Percentiles rank a stretch among this genome's conserved stretches.
phyloP scores from a whole-genome alignment of 2,329 filamentous ascomycete genomes.

The Dryadomyces quercus-mongolicae region DNA sequence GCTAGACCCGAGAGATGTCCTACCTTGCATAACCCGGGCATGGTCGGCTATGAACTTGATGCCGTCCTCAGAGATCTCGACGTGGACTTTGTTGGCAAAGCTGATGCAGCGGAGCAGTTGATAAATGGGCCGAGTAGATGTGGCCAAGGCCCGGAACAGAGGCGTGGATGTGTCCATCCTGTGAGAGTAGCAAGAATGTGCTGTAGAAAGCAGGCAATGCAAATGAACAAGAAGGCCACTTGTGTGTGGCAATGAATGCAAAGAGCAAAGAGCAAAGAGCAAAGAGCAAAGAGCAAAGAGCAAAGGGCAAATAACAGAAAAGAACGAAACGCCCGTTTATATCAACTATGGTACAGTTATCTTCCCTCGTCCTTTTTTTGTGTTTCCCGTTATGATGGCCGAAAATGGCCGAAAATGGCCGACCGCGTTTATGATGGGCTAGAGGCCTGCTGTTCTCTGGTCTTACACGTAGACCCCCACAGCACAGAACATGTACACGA shows the following conservation, averaged over 20 bases:
- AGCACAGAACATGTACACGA: conserved; percentile 97
- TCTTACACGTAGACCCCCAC: conserved; percentile 95
- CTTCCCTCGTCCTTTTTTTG: conserved; percentile 1
- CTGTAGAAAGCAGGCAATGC: too few relatives aligned
- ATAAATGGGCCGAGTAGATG: conserved; percentile 64
- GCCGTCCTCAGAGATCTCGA: conserved; percentile 73
- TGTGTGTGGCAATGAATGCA: too few relatives aligned
- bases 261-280: background rate
- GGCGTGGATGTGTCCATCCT: conserved; percentile 22
- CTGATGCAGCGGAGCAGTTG: conserved; percentile 47
- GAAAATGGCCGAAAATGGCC: too few relatives aligned
- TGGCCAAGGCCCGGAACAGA: conserved; percentile 64
- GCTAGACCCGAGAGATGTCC: background rate
- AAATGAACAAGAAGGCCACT: too few relatives aligned
- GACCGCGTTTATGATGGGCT: too few relatives aligned
- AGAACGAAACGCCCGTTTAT: conserved; percentile 4
- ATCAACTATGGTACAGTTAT: conserved; percentile 28
- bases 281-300: background rate
- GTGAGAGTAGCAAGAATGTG: too few relatives aligned
- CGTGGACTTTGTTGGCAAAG: conserved; percentile 44
- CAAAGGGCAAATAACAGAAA: background rate
- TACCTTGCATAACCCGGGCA: conserved; percentile 82
- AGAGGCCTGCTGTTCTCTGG: background rate
- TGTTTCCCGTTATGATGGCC: background rate
- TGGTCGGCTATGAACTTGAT: conserved; percentile 84